phyloP scores from a whole-genome alignment of 495 filamentous ascomycete species.

The Penicillium goetzii region DNA sequence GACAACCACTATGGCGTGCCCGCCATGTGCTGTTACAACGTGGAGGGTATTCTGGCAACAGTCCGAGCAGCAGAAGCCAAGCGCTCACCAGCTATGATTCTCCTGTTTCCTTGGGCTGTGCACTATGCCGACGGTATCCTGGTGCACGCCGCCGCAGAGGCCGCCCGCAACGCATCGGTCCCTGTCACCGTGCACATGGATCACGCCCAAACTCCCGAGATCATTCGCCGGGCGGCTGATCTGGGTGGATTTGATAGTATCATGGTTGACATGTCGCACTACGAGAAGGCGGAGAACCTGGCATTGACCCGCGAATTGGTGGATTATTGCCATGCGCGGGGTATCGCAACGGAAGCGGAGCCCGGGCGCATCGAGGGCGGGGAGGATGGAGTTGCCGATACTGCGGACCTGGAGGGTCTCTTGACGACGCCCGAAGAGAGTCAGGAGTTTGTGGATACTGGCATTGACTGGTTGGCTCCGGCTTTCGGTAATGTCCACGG shows the following conservation, averaged over 20 bases:
- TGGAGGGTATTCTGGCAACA: slow-evolving; percentile 79
- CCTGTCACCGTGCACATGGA: slow-evolving; percentile 77
- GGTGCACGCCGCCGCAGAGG: slow-evolving; percentile 66
- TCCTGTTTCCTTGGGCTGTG: slow-evolving; percentile 86
- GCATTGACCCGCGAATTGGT: slow-evolving; percentile 70
- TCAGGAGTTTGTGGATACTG: slow-evolving; percentile 73
- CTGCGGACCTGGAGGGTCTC: slow-evolving; percentile 70
- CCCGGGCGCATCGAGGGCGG: slow-evolving; percentile 83
- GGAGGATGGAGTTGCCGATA: slow-evolving; percentile 81
- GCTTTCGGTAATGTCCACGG: slow-evolving; percentile 89
- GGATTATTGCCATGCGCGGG: slow-evolving; percentile 70
- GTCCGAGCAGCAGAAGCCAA: slow-evolving; percentile 78
- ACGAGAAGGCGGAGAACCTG: slow-evolving; percentile 82
- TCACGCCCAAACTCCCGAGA: slow-evolving; percentile 74
- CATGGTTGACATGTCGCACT: slow-evolving; percentile 84
- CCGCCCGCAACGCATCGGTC: slow-evolving; percentile 64
- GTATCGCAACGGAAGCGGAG: slow-evolving; percentile 80
- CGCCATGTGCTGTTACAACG: slow-evolving; percentile 84
- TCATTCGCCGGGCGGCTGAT: slow-evolving; percentile 68
- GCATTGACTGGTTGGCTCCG: slow-evolving; percentile 82
- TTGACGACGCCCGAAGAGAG: slow-evolving; percentile 81
- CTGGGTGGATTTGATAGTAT: slow-evolving; percentile 74
- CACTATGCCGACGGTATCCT: slow-evolving; percentile 67
- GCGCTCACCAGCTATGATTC: slow-evolving; percentile 75
- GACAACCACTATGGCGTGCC: slow-evolving; percentile 70